Evolutionary conservation across 1,284 basidiomycete species (phyloP).

Genomic region (Exobasidium cylindrosporum): DNA sequence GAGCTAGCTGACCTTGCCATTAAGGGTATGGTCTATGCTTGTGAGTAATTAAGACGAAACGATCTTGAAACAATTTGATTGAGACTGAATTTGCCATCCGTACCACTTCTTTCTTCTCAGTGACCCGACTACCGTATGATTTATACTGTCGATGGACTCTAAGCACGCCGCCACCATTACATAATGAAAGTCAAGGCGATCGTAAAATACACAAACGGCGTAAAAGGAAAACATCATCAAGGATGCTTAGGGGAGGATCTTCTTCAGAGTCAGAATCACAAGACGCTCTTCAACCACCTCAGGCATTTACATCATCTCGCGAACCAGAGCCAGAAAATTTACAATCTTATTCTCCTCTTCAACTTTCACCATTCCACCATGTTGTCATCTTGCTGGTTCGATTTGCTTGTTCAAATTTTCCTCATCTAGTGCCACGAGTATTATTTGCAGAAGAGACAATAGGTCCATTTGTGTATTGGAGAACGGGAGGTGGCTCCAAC

Average conservation of each 20-base stretch:
- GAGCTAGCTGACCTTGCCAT: slow-evolving; percentile 46
- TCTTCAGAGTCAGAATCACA: slow-evolving; percentile 6
- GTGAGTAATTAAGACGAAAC: slow-evolving; percentile 13
- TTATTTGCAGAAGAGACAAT: slow-evolving; percentile 52
- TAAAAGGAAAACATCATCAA: not conserved
- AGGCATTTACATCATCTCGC: not conserved
- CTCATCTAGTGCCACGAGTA: slow-evolving; percentile 48
- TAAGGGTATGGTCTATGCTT: slow-evolving; percentile 20
- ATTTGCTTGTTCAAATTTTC: slow-evolving; percentile 49
- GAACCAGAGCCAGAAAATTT: not conserved
- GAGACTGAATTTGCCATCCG: no score
- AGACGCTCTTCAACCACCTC: not conserved
- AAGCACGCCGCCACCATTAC: not conserved
- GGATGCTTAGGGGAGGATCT: not conserved
- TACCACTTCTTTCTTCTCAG: not conserved
- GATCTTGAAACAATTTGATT: no score
- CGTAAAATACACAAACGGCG: not conserved
- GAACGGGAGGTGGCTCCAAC: slow-evolving; percentile 45
- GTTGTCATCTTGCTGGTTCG: slow-evolving; percentile 39
- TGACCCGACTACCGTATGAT: slow-evolving; percentile 5
- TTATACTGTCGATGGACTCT: slow-evolving; percentile 9
- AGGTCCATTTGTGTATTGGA: slow-evolving; percentile 49
- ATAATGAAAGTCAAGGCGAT: not conserved
- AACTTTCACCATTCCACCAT: slow-evolving; percentile 47
- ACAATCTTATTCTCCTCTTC: not conserved